These are phyloP conservation scores for Paraleonurus japonicus DNA, from an alignment of 257 asterid species.

Conservation along the genomic window DNA sequence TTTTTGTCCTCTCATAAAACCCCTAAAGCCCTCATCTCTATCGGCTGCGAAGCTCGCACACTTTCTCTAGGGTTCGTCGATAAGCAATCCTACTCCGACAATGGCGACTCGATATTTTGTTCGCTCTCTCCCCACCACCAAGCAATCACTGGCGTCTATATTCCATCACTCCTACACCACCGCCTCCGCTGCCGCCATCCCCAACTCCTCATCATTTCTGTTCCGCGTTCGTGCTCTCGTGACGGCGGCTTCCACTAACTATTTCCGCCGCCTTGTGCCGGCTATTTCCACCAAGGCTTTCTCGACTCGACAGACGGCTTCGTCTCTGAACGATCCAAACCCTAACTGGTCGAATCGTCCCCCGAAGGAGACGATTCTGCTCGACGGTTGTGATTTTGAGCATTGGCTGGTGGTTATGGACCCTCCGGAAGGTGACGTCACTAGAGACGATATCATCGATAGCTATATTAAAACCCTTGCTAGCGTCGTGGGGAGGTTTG, in stretches of 20 bases:
- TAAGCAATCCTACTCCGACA: background rate
- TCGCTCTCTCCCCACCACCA: conserved; percentile 51
- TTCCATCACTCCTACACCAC: conserved; percentile 42
- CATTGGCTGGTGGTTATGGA: conserved; percentile 98
- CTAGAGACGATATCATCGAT: conserved; percentile 78
- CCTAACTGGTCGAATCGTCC: conserved; percentile 94
- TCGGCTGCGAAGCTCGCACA: background rate
- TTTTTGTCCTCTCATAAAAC: background rate
- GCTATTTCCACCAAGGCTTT: conserved; percentile 47
- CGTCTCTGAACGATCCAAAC: conserved; percentile 78
- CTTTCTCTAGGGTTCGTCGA: conserved; percentile 43
- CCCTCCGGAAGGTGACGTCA: conserved; percentile 68
- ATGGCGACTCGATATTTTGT: conserved; percentile 67
- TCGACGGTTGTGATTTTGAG: conserved; percentile 95
- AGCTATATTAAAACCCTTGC: conserved; percentile 78
- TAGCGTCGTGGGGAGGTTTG: conserved; percentile 76
- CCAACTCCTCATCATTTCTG: conserved; percentile 34
- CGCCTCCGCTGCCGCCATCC: conserved; percentile 31
- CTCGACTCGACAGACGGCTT: conserved; percentile 56
- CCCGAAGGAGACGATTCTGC: conserved; percentile 87
- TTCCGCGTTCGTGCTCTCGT: conserved; percentile 64
- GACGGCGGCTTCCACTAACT: conserved; percentile 36
- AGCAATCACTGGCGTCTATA: conserved; percentile 29
- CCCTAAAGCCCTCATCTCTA: background rate
- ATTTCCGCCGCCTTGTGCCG: conserved; percentile 35